Conservation (phyloP, 257 asterid species). For the Schizonepeta tenuifolia region DNA sequence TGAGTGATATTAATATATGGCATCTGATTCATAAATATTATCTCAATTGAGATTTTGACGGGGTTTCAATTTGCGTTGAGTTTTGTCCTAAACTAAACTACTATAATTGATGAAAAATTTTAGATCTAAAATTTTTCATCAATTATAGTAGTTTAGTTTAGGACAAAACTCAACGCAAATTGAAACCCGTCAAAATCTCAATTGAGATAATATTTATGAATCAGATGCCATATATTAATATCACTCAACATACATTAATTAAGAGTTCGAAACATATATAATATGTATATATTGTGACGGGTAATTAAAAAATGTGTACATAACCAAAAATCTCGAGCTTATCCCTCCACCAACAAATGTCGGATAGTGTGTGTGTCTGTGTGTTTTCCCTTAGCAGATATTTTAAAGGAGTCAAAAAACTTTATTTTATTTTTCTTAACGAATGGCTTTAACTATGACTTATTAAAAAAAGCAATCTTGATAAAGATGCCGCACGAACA, state of each 20-base stretch:
- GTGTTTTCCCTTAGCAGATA: conserved; percentile 5
- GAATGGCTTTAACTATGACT: conserved; percentile 20
- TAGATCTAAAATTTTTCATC: too few species aligned
- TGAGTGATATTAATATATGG: not conserved
- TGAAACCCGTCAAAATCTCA: too few species aligned
- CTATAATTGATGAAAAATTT: too few species aligned
- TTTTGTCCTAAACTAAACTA: too few species aligned
- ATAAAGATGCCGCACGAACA: conserved; percentile 41
- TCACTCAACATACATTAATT: too few species aligned
- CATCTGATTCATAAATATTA: not conserved
- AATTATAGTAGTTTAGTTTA: too few species aligned
- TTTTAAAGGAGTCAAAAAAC: conserved; percentile 40
- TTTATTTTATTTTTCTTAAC: conserved; percentile 14
- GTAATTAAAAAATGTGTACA: not conserved
- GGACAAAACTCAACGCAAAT: too few species aligned
- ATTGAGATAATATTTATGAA: too few species aligned
- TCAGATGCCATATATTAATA: not conserved
- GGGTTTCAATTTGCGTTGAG: too few species aligned
- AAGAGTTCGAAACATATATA: not conserved
- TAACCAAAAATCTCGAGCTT: conserved; percentile 52
- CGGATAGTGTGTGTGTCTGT: conserved; percentile 45
- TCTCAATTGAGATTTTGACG: too few species aligned
- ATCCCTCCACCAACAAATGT: conserved; percentile 66
- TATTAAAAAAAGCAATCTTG: conserved; percentile 28
- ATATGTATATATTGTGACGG: not conserved